Conservation (phyloP, 805 yeast species). For the Zygoascus biomembranicola region DNA sequence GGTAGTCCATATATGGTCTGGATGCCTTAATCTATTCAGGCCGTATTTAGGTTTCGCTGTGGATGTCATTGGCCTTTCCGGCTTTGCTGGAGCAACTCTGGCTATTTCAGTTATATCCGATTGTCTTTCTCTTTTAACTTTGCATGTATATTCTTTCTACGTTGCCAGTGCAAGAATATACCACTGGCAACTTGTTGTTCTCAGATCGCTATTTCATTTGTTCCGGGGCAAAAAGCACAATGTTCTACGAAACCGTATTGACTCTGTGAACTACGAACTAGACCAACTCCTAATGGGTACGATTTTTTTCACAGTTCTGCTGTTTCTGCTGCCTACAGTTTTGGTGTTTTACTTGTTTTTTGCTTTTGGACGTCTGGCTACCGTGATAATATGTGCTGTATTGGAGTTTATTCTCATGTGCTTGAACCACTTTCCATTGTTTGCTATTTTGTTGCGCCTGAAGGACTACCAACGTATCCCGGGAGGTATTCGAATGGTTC, state of each 20-base stretch:
- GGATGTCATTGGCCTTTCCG: constrained; percentile 32
- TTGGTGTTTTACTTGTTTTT: constrained; percentile 75
- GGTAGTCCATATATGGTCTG: constrained; percentile 66
- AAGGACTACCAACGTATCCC: constrained; percentile 71
- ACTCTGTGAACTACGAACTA: constrained; percentile 71
- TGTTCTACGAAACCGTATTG: constrained; percentile 75
- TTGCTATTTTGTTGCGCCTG: constrained; percentile 66
- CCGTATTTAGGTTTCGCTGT: constrained; percentile 28
- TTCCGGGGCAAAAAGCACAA: constrained; percentile 88
- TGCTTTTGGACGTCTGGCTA: constrained; percentile 47
- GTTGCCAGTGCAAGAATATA: constrained; percentile 72
- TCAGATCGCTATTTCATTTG: constrained; percentile 69
- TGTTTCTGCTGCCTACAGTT: constrained; percentile 80
- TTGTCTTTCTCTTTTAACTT: constrained; percentile 47
- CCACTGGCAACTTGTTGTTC: constrained; percentile 59
- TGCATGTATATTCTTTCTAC: constrained; percentile 73
- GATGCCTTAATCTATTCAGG: constrained; percentile 18
- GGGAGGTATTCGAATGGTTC: constrained; percentile 40
- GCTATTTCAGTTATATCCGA: constrained; percentile 62
- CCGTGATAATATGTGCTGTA: constrained; percentile 40
- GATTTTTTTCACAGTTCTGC: constrained; percentile 67
- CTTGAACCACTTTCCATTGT: constrained; percentile 79
- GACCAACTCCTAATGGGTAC: constrained; percentile 89
- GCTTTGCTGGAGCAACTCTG: constrained; percentile 59
- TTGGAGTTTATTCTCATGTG: constrained; percentile 55